Conservation (phyloP, 345 rosid genomes). For the Gossypium raimondii region DNA sequence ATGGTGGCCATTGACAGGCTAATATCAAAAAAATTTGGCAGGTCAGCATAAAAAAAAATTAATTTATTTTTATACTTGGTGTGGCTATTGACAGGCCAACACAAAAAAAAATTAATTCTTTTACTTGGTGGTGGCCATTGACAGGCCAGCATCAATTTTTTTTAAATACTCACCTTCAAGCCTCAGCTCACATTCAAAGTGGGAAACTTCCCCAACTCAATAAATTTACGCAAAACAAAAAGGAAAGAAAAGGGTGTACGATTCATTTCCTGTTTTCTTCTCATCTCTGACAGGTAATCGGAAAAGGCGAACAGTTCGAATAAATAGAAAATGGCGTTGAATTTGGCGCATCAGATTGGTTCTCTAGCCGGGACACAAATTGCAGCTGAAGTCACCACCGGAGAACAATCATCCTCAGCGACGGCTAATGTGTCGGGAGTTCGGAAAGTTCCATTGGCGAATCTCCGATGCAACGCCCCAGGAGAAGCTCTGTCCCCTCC, state of each 20-base stretch:
- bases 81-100: no score
- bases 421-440: conserved; percentile 45
- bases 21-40: no score
- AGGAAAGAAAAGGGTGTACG: background rate
- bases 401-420: conserved; percentile 33
- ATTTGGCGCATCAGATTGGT: conserved; percentile 62
- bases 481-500: conserved; percentile 33
- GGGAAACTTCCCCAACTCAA: background rate
- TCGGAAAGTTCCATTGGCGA: conserved; percentile 44
- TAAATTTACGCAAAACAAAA: background rate
- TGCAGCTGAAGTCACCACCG: conserved; percentile 22
- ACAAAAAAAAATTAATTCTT: no score
- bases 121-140: no score
- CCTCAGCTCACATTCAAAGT: background rate
- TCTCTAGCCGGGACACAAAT: conserved; percentile 56
- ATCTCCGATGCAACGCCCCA: conserved; percentile 30
- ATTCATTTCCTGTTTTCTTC: conserved; percentile 1
- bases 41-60: no score
- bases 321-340: conserved; percentile 50
- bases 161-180: no score
- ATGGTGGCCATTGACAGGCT: no score
- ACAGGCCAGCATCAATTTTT: no score
- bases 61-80: no score
- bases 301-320: no score
- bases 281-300: background rate